Percentiles rank a stretch among this genome's conserved stretches.
Evolutionary conservation across 75 land plant species (phyloP).

Genomic region (Chamaecyparis obtusa): DNA sequence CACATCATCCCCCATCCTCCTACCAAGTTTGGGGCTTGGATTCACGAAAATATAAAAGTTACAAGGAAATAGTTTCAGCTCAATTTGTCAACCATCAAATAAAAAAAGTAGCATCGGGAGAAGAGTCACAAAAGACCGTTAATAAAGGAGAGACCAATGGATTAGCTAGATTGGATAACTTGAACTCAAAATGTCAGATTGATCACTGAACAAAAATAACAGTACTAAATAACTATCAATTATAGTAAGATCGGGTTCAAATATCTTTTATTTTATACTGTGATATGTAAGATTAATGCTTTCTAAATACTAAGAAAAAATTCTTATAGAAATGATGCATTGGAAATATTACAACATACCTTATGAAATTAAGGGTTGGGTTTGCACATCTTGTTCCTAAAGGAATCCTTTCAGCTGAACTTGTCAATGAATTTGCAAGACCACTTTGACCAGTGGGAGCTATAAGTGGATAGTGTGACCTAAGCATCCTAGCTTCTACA

Average conservation of each 20-base stretch:
- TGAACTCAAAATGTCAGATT: too few relatives aligned
- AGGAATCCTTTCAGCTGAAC: slow-evolving; percentile 79
- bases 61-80: too few relatives aligned
- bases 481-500: slow-evolving; percentile 88
- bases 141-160: too few relatives aligned
- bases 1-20: too few relatives aligned
- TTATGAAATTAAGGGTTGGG: slow-evolving; percentile 87
- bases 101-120: too few relatives aligned
- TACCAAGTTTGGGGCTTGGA: too few relatives aligned
- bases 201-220: too few relatives aligned
- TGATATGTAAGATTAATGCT: not conserved
- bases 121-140: too few relatives aligned
- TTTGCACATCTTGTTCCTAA: slow-evolving; percentile 86
- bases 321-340: not conserved
- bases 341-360: slow-evolving; percentile 29
- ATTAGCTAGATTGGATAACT: too few relatives aligned
- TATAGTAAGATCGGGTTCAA: not conserved
- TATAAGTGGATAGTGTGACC: slow-evolving; percentile 90
- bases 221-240: too few relatives aligned
- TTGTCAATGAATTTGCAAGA: slow-evolving; percentile 77
- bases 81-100: too few relatives aligned
- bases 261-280: not conserved
- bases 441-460: slow-evolving; percentile 88
- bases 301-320: not conserved
- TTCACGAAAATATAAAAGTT: too few relatives aligned